Conservation (phyloP, 2,329 filamentous ascomycete species). For the Talaromyces rugulosus region DNA sequence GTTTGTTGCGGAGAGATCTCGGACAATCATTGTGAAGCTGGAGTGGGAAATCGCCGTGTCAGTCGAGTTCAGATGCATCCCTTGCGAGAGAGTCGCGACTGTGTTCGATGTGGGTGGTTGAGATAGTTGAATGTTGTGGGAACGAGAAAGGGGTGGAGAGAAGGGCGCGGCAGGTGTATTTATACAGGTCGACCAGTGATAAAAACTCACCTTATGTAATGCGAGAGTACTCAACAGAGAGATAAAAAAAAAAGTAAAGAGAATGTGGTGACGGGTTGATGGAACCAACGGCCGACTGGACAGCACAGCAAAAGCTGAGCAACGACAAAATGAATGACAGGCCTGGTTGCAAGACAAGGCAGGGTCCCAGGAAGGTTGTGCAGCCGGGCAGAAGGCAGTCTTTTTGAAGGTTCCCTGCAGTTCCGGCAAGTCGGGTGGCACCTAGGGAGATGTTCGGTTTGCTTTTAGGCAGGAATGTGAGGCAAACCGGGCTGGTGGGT, state of each 20-base stretch:
- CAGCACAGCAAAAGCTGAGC: not conserved
- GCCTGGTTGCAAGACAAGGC: slow-evolving; percentile 17
- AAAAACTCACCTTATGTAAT: slow-evolving; percentile 9
- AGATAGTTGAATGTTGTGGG: not conserved
- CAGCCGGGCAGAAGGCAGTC: slow-evolving; percentile 29
- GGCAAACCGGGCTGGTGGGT: slow-evolving; percentile 14
- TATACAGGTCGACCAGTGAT: not conserved
- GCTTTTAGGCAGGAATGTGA: slow-evolving; percentile 31
- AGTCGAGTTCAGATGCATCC: not conserved
- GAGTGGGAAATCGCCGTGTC: slow-evolving; percentile 13
- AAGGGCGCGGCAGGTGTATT: slow-evolving; percentile 5
- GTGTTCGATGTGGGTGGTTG: not conserved
- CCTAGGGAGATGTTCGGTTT: slow-evolving; percentile 14
- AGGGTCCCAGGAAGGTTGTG: slow-evolving; percentile 22
- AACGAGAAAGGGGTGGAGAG: not conserved
- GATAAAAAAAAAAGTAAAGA: slow-evolving; percentile 2
- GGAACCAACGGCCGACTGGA: not conserved
- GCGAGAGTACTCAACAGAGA: not conserved
- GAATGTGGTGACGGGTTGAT: not conserved
- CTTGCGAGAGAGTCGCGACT: not conserved
- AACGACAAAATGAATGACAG: slow-evolving; percentile 5
- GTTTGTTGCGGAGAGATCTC: slow-evolving; percentile 40
- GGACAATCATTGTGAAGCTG: slow-evolving; percentile 38
- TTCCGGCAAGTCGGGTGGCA: slow-evolving; percentile 14
- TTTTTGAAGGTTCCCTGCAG: slow-evolving; percentile 25